Base-by-base conservation (phyloP, 176 grass and related monocot genomes). In the Rhynchospora tenuis region DNA sequence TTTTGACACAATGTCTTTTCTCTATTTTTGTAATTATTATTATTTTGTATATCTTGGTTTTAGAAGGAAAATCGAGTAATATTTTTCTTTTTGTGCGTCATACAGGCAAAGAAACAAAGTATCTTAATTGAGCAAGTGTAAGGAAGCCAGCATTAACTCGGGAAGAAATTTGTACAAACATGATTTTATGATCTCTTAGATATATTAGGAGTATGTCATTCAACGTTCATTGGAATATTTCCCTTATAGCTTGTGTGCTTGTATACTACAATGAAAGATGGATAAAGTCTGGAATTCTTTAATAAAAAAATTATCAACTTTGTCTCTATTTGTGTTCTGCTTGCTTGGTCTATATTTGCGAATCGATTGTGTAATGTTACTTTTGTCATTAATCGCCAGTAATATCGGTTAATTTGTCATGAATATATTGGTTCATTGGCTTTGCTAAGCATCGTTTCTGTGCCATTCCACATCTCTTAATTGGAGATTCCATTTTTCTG, bases 31-130 rank as follows among this genome's bases (percentile, higher is more conserved):
- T 48, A 85, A 61, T 75, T 43, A 16, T 26, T 59, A 61, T 75
- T 43, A 16, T 26, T 59, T 8, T 59, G 43, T 31, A 43, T 38
- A 83, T 69, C 17, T 54, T 28, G 22, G 24, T 23, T 29, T 54
- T 56, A 10, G 55, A 64, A 15, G 56, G 45, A 76, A 77, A 46
- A 78, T 3, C 51, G 22, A 48, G 17, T 84, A 59, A 42, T 42
- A 61, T 23, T 15, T 61, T 14, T 78, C 15, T 13, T 73, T 85
- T 60, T 82, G 29, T 42, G 52, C 57, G 81, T 12, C 5, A 68
- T 87, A 58, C 90, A 95, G 90, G 93, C 59, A 14, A 92, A 90
- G 84, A 95, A 92, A 81, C 87, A 89, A 17, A 85, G 59, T 20
- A 84, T 95, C 51, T 88, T 95, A 22, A 59, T 69, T 7, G 90